Percentiles rank a stretch among this genome's conserved stretches.
These are phyloP conservation scores for Neofusicoccum laricinum DNA, from an alignment of 2,329 filamentous ascomycete species.

Conservation along the genomic window DNA sequence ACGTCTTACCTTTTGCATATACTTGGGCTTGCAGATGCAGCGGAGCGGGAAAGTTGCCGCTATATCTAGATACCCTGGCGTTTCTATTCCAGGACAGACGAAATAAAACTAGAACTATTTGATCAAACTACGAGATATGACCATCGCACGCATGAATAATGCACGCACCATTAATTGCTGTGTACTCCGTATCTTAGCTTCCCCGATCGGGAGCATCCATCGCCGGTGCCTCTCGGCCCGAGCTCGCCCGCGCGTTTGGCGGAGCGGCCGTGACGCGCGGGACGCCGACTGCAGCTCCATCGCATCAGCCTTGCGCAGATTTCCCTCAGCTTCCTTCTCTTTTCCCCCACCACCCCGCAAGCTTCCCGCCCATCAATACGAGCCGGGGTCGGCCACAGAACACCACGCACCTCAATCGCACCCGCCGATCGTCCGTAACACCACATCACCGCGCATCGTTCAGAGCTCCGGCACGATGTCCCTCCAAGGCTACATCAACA, in stretches of 20 bases:
- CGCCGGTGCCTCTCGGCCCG: background rate
- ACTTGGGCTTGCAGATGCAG: background rate
- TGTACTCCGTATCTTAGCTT: background rate
- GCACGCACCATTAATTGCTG: no score
- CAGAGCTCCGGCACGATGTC: slow-evolving; percentile 41
- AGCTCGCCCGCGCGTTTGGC: slow-evolving; percentile 5
- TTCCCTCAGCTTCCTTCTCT: background rate
- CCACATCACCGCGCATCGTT: background rate
- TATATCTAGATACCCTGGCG: slow-evolving; percentile 3
- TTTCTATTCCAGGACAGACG: background rate
- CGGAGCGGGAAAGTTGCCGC: background rate
- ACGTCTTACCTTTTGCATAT: background rate
- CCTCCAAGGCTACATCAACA: slow-evolving; percentile 53
- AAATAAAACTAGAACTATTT: background rate
- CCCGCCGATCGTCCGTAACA: background rate
- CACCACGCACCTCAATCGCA: background rate
- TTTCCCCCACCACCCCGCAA: background rate
- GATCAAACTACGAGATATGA: no score
- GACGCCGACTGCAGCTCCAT: slow-evolving; percentile 1
- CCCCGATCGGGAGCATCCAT: background rate
- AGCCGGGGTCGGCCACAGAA: background rate
- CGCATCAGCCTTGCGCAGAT: slow-evolving; percentile 1
- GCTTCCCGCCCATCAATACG: background rate
- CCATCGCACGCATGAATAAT: no score
- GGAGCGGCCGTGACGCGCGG: background rate